phyloP scores from a whole-genome alignment of 306 rosid genomes.

The Urtica urens region DNA sequence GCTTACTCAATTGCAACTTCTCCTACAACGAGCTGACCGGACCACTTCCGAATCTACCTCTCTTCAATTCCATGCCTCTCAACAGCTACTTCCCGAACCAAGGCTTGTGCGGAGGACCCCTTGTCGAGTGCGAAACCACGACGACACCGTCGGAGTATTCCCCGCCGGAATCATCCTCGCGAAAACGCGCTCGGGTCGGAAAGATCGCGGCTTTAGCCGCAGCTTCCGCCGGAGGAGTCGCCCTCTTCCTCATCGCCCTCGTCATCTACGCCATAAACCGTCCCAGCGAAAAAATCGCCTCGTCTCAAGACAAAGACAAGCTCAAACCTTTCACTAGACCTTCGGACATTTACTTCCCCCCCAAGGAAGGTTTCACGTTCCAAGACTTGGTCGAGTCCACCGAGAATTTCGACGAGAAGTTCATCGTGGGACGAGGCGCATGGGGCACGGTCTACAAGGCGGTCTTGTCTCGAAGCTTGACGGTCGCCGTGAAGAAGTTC shows the following conservation, averaged over 20 bases:
- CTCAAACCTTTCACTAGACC: constrained; percentile 30
- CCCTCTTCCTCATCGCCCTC: constrained; percentile 50
- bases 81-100: constrained; percentile 55
- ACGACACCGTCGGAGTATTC: constrained; percentile 27
- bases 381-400: constrained; percentile 69
- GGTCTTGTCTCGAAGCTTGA: constrained; percentile 38
- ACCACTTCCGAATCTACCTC: constrained; percentile 38
- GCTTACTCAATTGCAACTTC: constrained; percentile 69
- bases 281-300: constrained; percentile 22
- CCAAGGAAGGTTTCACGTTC: constrained; percentile 58
- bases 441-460: constrained; percentile 85
- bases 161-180: constrained; percentile 10
- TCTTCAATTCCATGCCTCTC: constrained; percentile 38
- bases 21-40: constrained; percentile 70
- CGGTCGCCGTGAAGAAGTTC: constrained; percentile 67
- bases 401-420: constrained; percentile 47
- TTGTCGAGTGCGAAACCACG: constrained; percentile 34
- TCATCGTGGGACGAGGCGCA: constrained; percentile 66
- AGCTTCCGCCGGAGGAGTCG: constrained; percentile 57
- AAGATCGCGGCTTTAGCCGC: constrained; percentile 42
- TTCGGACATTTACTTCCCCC: constrained; percentile 59
- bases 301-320: constrained; percentile 28
- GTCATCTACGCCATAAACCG: constrained; percentile 52
- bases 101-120: constrained; percentile 70
- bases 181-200: constrained; percentile 16